Conservation (phyloP, 2,329 filamentous ascomycete genomes). For the Onygena corvina region DNA sequence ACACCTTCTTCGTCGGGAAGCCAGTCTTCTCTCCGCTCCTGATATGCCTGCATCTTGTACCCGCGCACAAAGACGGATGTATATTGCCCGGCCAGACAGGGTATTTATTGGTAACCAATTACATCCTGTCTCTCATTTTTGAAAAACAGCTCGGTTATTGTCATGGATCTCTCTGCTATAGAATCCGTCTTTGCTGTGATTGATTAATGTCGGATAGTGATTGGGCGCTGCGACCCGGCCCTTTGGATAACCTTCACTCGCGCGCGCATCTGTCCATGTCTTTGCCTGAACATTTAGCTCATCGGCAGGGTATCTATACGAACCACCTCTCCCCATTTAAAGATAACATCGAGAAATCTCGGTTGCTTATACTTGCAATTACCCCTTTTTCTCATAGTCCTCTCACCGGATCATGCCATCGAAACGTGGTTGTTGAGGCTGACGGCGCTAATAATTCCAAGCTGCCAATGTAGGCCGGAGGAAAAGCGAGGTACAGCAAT, state of each 20-base stretch:
- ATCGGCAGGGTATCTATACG: not conserved
- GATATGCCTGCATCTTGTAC: not conserved
- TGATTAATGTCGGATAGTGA: not conserved
- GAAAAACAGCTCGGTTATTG: not conserved
- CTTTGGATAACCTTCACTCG: not conserved
- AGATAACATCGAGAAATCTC: conserved; percentile 2
- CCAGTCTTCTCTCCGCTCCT: not conserved
- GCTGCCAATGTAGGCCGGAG: not conserved
- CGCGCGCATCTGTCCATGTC: not conserved
- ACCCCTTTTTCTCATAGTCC: not conserved
- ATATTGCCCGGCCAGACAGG: not conserved
- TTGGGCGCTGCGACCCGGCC: not conserved
- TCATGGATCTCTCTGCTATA: not conserved
- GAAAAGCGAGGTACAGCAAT: not conserved
- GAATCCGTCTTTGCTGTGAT: too few relatives aligned
- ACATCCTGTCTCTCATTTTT: conserved; percentile 3
- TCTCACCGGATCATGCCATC: not conserved
- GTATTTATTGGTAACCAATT: conserved; percentile 4
- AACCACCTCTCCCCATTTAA: not conserved
- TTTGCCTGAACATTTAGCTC: too few relatives aligned
- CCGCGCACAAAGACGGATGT: not conserved
- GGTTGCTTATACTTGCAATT: not conserved
- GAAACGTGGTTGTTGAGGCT: conserved; percentile 1
- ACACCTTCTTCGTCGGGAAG: not conserved
- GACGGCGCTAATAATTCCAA: not conserved